phyloP scores from a whole-genome alignment of 2,329 filamentous ascomycete genomes.

The Hyphodiscus sp. region DNA sequence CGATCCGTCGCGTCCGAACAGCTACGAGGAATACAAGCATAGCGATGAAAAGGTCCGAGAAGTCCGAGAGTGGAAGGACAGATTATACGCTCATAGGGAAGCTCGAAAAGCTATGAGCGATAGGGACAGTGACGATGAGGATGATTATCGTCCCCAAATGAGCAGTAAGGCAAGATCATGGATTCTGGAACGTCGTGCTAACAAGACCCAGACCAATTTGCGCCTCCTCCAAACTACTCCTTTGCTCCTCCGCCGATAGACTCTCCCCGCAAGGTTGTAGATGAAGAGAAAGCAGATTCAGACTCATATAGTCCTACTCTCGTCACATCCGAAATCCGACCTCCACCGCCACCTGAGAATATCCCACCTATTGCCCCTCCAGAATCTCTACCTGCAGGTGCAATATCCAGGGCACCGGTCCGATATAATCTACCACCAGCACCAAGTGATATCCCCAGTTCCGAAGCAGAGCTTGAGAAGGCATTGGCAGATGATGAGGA shows the following conservation, averaged over 20 bases:
- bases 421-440: slow-evolving; percentile 56
- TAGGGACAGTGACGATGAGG: slow-evolving; percentile 38
- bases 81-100: slow-evolving; percentile 67
- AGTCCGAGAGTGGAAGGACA: slow-evolving; percentile 76
- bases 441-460: slow-evolving; percentile 44
- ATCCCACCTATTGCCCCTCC: slow-evolving; percentile 28
- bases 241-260: slow-evolving; percentile 48
- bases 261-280: slow-evolving; percentile 36
- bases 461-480: slow-evolving; percentile 45
- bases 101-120: slow-evolving; percentile 40
- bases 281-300: slow-evolving; percentile 24
- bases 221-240: slow-evolving; percentile 49
- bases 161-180: slow-evolving; percentile 34
- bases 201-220: slow-evolving; percentile 46
- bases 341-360: slow-evolving; percentile 27
- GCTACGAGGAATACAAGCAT: slow-evolving; percentile 74
- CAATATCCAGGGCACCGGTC: slow-evolving; percentile 72
- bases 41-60: slow-evolving; percentile 80
- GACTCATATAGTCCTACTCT: slow-evolving; percentile 15
- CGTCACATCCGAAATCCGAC: slow-evolving; percentile 15
- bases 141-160: slow-evolving; percentile 35
- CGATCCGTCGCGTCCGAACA: slow-evolving; percentile 75
- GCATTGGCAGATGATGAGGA: slow-evolving; percentile 33
- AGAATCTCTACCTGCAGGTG: slow-evolving; percentile 35
- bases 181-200: slow-evolving; percentile 4